Evolutionary conservation across 768 basidiomycete species (phyloP).

Genomic region (Rhizopogon vulgaris): DNA sequence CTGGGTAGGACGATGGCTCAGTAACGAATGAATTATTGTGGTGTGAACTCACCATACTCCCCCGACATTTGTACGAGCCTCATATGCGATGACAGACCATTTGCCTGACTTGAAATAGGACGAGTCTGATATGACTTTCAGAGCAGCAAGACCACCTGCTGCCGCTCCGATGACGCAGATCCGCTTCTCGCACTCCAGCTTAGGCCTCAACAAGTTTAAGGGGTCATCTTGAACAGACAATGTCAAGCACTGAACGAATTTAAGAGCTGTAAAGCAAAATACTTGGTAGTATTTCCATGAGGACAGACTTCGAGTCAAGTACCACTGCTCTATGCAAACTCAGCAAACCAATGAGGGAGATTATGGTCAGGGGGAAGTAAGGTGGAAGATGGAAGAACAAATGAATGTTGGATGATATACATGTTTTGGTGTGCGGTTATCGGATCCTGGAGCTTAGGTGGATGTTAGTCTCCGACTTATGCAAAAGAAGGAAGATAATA

Average conservation of each 20-base stretch:
- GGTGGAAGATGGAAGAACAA: no score
- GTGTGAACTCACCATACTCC: constrained; percentile 61
- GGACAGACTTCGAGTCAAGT: neutral
- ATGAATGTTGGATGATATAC: no score
- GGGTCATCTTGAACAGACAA: neutral
- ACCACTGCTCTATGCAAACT: no score
- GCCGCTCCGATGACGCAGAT: constrained; percentile 77
- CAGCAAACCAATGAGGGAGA: no score
- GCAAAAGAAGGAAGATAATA: no score
- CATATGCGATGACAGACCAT: constrained; percentile 66
- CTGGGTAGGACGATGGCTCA: constrained; percentile 23
- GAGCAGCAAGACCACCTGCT: constrained; percentile 63
- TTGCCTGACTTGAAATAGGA: constrained; percentile 46
- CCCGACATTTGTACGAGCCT: constrained; percentile 59
- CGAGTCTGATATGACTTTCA: constrained; percentile 60
- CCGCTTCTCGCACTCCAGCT: constrained; percentile 17
- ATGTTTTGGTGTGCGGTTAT: no score
- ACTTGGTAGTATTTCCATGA: neutral
- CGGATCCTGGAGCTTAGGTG: no score
- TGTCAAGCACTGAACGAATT: neutral
- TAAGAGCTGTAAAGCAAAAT: neutral
- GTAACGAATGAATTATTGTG: neutral
- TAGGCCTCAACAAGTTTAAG: neutral
- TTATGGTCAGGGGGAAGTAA: no score
- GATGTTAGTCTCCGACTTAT: no score